Percentiles rank a stretch among this genome's conserved stretches.
phyloP scores from a whole-genome alignment of 192 early-diverging fungal species.

The Ambispora gerdemannii region DNA sequence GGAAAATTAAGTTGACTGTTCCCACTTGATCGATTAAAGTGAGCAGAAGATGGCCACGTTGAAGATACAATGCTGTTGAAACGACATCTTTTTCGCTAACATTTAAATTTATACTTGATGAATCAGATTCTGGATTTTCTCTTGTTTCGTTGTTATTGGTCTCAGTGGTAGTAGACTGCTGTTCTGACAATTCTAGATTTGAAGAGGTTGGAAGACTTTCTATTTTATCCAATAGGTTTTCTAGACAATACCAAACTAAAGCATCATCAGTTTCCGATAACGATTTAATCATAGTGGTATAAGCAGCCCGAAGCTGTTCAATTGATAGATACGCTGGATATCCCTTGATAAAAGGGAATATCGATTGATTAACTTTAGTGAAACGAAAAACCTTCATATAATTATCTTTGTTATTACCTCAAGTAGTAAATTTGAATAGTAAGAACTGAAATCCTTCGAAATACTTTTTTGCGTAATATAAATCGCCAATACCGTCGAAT shows the following conservation, averaged over 20 bases:
- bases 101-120: background rate
- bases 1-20: conserved; percentile 41
- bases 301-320: conserved; percentile 48
- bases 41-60: conserved; percentile 34
- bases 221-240: conserved; percentile 42
- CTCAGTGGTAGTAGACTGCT: conserved; percentile 16
- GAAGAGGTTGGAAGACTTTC: conserved; percentile 17
- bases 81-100: conserved; percentile 29
- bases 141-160: conserved; percentile 21
- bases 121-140: background rate
- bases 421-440: conserved; percentile 49
- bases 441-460: conserved; percentile 45
- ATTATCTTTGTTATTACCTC: conserved; percentile 36
- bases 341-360: conserved; percentile 31
- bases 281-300: conserved; percentile 48
- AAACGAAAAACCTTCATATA: no score
- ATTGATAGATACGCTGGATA: conserved; percentile 48
- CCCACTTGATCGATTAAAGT: conserved; percentile 41
- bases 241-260: conserved; percentile 50
- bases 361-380: background rate
- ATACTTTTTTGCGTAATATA: conserved; percentile 47
- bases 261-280: conserved; percentile 50
- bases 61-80: background rate
- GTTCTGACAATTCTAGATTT: conserved; percentile 13
- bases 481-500: conserved; percentile 46